Base-by-base conservation (phyloP, 345 rosid genomes). In the Camelina laxa region DNA sequence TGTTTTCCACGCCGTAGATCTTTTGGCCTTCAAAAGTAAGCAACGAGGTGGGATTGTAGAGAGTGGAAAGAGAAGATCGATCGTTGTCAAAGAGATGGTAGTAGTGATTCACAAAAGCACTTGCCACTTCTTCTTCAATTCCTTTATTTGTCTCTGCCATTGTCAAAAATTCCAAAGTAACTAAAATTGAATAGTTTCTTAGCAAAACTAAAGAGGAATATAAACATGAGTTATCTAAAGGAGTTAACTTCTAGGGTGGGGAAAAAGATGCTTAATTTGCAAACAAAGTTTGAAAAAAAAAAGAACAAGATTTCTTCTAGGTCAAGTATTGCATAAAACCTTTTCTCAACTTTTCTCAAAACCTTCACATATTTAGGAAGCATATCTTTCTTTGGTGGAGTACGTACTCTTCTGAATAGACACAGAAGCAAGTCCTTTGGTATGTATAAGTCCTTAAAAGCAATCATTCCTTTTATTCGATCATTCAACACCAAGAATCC, bases 11-110 rank as follows among this genome's bases (percentile, higher is more conserved):
- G 2, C 98, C 97, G 1, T 65, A 33, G 22, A 84, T 38, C 74
- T 81, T 84, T 72, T 89, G 89, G 13, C 98, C 96, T 69, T 93
- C 97, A 7, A 93, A 90, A 41, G 88, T 87, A n/a, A 93, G 85
- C 87, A 89, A 85, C 38, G 98, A 93, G 62, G 75, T 66, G 3
- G 87, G 78, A 66, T 83, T 86, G 80, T 90, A 90, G 22, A 93
- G 92, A 7, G 84, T 62, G 3, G 81, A 64, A 3, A 93, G 83
- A 14, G 89, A 76, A 1, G 78, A 16, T 10, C 97, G 80, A 71
- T 87, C 87, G 1, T 67, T 83, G 55, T 93, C 97, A 60, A 93
- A 90, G 53, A 90, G 89, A 59, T 82, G 64, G 80, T 87, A 89
- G 75, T 90, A 93, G 67, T 89, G 92, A 75, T 85, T 83, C 68